Evolutionary conservation across 106 monocot species (phyloP), one percentile per base, ranked within the genome.

Genomic region (Dendrobium officinale): DNA sequence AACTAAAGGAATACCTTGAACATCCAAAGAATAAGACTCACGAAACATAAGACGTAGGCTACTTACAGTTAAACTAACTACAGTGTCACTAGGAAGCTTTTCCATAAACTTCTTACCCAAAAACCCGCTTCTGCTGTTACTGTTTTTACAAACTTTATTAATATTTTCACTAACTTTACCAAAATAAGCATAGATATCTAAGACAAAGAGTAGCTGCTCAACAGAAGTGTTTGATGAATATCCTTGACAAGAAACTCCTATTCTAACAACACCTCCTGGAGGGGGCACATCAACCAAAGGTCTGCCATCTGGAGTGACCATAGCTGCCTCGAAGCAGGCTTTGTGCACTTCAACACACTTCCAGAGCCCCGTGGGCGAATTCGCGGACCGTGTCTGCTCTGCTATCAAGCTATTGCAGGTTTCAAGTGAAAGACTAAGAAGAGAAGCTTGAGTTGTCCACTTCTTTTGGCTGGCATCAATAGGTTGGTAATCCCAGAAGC

Each of bases 381-480:
- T 78, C 3, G 79, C 51, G 77, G 76, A 84, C 56, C n/a, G 51
- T 55, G 74, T 83, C 45, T 84, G 58, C 44, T 81, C 77, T 78
- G 42, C 55, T 67, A 45, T 72, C 20, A 33, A 22, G 8, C 24
- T 27, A 58, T 61, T 82, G 37, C 49, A 67, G 20, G 92, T 90
- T 87, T 99, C 91, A 72, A 99, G 88, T 77, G 95, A 95, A 83
- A 99, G 84, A 75, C 88, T 93, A 78, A 99, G 83, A 82, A 81
- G 85, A 79, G 89, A 88, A 82, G 87, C 88, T 61, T 70, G 87
- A 56, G 88, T 84, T n/a, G 81, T 81, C 91, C 90, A 95, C 77
- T 95, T 99, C 51, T 79, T 90, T 81, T 95, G 95, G 82, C 98
- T 95, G 27, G 98, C 92, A 91, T 99, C 98, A 79, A 95, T 85